These are phyloP conservation scores for Chiua virens DNA, from an alignment of 768 basidiomycete genomes.

Conservation along the genomic window DNA sequence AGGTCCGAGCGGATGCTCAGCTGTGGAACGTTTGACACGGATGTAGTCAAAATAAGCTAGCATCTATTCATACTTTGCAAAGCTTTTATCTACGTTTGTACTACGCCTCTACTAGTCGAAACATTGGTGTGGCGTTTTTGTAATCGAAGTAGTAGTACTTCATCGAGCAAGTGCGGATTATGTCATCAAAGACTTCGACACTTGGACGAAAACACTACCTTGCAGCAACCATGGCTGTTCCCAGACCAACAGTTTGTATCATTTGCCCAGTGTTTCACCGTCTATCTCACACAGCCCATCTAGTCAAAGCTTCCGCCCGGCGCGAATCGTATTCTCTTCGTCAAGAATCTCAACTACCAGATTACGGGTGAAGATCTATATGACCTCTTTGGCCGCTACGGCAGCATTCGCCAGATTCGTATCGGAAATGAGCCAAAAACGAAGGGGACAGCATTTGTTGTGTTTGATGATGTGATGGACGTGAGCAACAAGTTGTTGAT, in stretches of 20 bases:
- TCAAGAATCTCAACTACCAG: slow-evolving; percentile 91
- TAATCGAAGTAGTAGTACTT: too few species aligned
- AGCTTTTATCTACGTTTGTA: too few species aligned
- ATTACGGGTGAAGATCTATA: slow-evolving; percentile 94
- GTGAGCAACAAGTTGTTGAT: slow-evolving; percentile 43
- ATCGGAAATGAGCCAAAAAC: slow-evolving; percentile 91
- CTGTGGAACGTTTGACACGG: slow-evolving; percentile 51
- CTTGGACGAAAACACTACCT: slow-evolving; percentile 7
- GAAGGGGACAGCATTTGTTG: slow-evolving; percentile 95
- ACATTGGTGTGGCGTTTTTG: too few species aligned
- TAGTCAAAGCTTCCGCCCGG: slow-evolving; percentile 89
- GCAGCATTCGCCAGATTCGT: slow-evolving; percentile 92
- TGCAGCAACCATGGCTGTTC: slow-evolving; percentile 51
- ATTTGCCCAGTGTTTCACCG: background rate
- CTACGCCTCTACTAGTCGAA: too few species aligned
- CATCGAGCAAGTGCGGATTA: too few species aligned
- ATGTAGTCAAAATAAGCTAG: slow-evolving; percentile 11
- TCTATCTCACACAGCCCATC: background rate
- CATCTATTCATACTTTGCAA: too few species aligned
- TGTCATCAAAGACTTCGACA: slow-evolving; percentile 11
- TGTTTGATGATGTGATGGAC: slow-evolving; percentile 95
- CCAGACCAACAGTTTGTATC: slow-evolving; percentile 61
- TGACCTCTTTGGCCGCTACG: slow-evolving; percentile 97
- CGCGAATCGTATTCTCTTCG: slow-evolving; percentile 89
- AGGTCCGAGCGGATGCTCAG: slow-evolving; percentile 61